A percentile compares a stretch with the other conserved stretches of the same genome.
phyloP scores from a whole-genome alignment of 2,329 filamentous ascomycete species.

The Fusarium odoratissimum region DNA sequence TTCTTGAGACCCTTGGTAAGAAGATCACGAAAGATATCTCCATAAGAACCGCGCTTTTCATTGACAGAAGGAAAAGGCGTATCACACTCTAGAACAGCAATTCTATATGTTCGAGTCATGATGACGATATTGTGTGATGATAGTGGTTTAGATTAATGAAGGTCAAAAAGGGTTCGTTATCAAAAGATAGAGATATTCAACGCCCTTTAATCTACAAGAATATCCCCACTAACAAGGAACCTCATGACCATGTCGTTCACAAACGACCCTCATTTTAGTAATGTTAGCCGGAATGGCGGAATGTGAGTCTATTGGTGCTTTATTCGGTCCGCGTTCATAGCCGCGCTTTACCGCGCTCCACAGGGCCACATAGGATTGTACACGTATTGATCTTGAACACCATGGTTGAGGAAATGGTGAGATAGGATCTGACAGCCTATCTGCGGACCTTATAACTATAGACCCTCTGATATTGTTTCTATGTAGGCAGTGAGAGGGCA shows the following conservation, averaged over 20 bases:
- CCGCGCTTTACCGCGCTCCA: slow-evolving; percentile 42
- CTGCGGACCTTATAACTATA: background rate
- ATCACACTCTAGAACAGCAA: slow-evolving; percentile 50
- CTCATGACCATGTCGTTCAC: slow-evolving; percentile 15
- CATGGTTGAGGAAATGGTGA: background rate
- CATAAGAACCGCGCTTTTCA: slow-evolving; percentile 46
- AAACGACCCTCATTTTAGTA: slow-evolving; percentile 11
- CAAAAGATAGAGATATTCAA: background rate
- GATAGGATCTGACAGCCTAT: background rate
- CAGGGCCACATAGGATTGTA: slow-evolving; percentile 34
- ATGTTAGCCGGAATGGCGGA: slow-evolving; percentile 32
- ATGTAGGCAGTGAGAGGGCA: accelerated
- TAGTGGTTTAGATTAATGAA: background rate
- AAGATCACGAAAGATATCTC: slow-evolving; percentile 48
- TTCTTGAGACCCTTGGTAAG: slow-evolving; percentile 41
- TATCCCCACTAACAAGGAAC: background rate
- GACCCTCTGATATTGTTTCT: too few relatives aligned
- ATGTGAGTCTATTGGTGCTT: slow-evolving; percentile 18
- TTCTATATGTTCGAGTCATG: slow-evolving; percentile 40
- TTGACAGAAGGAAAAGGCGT: slow-evolving; percentile 46
- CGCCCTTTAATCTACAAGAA: slow-evolving; percentile 4
- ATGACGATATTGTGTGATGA: background rate
- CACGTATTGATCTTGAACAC: background rate
- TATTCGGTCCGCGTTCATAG: slow-evolving; percentile 38
- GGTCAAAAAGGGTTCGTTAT: background rate